phyloP scores from a whole-genome alignment of 352 stramenopile genomes.

The Phytopythium chamaehyphon region DNA sequence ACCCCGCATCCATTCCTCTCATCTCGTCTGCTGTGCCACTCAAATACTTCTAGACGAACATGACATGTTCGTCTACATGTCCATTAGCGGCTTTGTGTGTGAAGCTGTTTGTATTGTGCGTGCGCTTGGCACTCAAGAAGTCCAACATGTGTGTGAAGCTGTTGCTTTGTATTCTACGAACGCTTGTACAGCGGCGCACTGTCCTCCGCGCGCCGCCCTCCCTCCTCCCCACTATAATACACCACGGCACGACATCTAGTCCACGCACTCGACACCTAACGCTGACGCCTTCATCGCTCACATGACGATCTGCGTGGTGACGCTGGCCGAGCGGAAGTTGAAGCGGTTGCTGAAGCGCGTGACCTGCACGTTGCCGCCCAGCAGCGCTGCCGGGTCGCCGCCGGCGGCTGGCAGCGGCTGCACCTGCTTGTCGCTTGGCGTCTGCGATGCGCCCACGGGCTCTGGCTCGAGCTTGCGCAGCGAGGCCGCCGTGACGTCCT shows the following conservation, averaged over 20 bases:
- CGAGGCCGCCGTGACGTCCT: conserved; percentile 20
- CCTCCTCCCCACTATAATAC: neutral
- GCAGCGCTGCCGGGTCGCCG: conserved; percentile 12
- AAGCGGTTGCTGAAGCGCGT: conserved; percentile 28
- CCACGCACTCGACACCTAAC: conserved; percentile 1
- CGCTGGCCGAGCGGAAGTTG: conserved; percentile 20
- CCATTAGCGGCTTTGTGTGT: too few species aligned
- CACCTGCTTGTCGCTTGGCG: conserved; percentile 14
- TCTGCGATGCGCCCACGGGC: conserved; percentile 11
- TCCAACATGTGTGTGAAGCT: too few species aligned
- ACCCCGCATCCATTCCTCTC: neutral
- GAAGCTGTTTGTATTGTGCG: too few species aligned
- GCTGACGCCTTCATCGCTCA: neutral
- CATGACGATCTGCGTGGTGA: conserved; percentile 22
- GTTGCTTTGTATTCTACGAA: too few species aligned
- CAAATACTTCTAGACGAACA: too few species aligned
- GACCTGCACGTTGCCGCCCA: conserved; percentile 19
- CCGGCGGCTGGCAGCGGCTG: conserved; percentile 8
- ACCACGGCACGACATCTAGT: neutral
- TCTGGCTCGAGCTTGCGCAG: conserved; percentile 50
- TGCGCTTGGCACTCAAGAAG: too few species aligned
- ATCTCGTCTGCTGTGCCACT: too few species aligned
- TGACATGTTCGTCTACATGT: neutral
- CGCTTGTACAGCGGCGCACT: neutral
- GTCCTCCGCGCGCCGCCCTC: neutral